Evolutionary conservation across 805 yeast species (phyloP), one percentile per base, ranked within the genome.

Genomic region (Ogataea degrootiae): DNA sequence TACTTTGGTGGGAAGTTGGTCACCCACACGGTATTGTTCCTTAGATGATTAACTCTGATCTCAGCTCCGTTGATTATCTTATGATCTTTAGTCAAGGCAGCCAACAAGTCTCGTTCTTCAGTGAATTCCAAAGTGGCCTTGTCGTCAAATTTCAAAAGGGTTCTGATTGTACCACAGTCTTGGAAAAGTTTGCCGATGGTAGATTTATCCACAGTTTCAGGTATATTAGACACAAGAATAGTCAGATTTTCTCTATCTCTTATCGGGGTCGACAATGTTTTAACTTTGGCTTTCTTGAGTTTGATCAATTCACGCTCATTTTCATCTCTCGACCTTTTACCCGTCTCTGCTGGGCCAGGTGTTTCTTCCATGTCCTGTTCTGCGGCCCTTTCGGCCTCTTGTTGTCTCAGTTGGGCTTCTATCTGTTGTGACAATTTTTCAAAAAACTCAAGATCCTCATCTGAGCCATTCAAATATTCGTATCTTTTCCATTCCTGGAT

Each of bases 1-100:
- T 61, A 75, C 1, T 66, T 57, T 2, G 87, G 83, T 0, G 95
- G 90, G 56, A 77, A 87, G 57, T 87, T 87, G 0, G 91, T 77
- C 2, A 83, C 80, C 84, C 88, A 88, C 1, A 87, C 48, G 0
- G 89, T 83, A 35, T 77, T 68, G 14, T 75, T 68, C 19, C 66
- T 58, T 2, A 79, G 63, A 34, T 75, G 63, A 4, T 60, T 61
- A 0, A 87, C 85, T 4, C 56, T 42, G 0, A 87, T 66, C 36
- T 69, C 72, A 1, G 57, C 45, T 0, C 71, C 76, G 0, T 69
- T 71, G 0, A 83, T 47, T 9, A 49, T 58, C 56, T 83, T 84
- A 48, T 65, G 70, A 33, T 80, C 77, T 52, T 76, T 81, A 0
- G 91, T 82, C 40, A 84, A 62, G 0, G 89, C 87, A 3, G 83